Conservation (phyloP, 2,329 filamentous ascomycete species). For the Nannizzia gypsea region DNA sequence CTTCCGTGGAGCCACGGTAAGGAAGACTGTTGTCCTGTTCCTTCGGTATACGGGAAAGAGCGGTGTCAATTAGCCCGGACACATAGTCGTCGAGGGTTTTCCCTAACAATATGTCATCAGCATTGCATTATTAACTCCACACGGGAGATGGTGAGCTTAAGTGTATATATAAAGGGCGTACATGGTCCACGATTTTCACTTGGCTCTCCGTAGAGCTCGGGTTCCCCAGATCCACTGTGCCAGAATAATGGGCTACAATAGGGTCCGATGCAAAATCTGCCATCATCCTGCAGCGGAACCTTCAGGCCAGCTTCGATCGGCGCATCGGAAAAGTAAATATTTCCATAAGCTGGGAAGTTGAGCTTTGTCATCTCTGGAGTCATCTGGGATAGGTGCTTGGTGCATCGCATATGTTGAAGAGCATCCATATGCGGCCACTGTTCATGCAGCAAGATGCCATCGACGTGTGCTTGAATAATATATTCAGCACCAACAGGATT, state of each 20-base stretch:
- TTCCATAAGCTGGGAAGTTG: conserved; percentile 31
- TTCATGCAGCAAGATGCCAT: conserved; percentile 14
- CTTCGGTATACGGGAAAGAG: conserved; percentile 9
- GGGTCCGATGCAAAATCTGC: conserved; percentile 27
- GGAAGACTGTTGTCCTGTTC: conserved; percentile 7
- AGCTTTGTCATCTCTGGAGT: conserved; percentile 23
- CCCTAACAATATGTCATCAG: neutral
- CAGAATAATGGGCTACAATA: conserved; percentile 20
- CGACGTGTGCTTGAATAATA: conserved; percentile 26
- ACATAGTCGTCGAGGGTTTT: conserved; percentile 8
- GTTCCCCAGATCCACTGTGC: conserved; percentile 13
- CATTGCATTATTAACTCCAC: neutral
- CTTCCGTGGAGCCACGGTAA: conserved; percentile 12
- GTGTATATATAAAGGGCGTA: conserved; percentile 4
- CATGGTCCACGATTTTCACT: conserved; percentile 13
- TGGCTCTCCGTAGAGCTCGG: conserved; percentile 8
- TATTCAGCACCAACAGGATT: conserved; percentile 26
- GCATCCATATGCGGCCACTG: conserved; percentile 20
- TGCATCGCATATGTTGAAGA: conserved; percentile 25
- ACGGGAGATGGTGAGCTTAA: neutral
- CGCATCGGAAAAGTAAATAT: conserved; percentile 24
- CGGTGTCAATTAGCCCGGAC: conserved; percentile 14
- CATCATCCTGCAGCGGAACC: conserved; percentile 19
- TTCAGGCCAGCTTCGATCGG: conserved; percentile 17
- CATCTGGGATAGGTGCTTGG: conserved; percentile 20